Evolutionary conservation across 495 filamentous ascomycete genomes (phyloP), one percentile per base, ranked within the genome.

Genomic region (Bathelium albidoporum): DNA sequence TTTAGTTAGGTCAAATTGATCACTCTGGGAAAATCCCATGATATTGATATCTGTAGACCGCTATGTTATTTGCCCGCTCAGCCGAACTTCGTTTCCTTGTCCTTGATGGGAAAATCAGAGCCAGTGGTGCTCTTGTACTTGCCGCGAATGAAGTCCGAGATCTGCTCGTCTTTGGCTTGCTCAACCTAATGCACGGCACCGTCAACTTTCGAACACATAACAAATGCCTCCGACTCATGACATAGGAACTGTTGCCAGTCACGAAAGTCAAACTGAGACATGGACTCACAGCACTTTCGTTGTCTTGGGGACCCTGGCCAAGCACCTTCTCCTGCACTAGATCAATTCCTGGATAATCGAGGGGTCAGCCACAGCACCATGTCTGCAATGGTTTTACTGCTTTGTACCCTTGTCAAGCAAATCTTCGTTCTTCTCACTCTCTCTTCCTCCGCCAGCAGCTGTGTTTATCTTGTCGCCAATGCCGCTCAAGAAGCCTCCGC

Each of bases 141-240:
- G 1, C 73, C 72, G 22, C 87, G 80, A 64, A 90, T 83, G 72
- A 81, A 69, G 61, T 71, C 74, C 60, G 52, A 81, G 59, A 87
- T 86, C 73, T 82, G 69, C 72, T 88, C 83, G 70, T 90, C 87
- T 77, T 89, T 89, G 67, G 83, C 86, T 70, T 90, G 87, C 73
- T 90, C 87, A 39, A 55, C 16, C 49, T 55, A 9, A 10, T 29
- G 11, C 24, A 55, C 24, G 10, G 24, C 1, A 9, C 12, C 20
- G 24, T 55, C 49, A 55, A 24, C 49, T 49, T 16, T 49, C 14
- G 44, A 20, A 49, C 22, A 1, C n/a, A 5, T 20, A 49, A 12
- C 44, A 5, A 16, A 41, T 7, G 7, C 7, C 36, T 41, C 16
- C 36, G 36, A 41, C 7, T 7, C 36, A 41, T 16, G 16, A 49